A percentile compares a stretch with the other conserved stretches of the same genome.
Conservation (phyloP, 2,329 filamentous ascomycete genomes). For the Cryphonectria parasitica region DNA sequence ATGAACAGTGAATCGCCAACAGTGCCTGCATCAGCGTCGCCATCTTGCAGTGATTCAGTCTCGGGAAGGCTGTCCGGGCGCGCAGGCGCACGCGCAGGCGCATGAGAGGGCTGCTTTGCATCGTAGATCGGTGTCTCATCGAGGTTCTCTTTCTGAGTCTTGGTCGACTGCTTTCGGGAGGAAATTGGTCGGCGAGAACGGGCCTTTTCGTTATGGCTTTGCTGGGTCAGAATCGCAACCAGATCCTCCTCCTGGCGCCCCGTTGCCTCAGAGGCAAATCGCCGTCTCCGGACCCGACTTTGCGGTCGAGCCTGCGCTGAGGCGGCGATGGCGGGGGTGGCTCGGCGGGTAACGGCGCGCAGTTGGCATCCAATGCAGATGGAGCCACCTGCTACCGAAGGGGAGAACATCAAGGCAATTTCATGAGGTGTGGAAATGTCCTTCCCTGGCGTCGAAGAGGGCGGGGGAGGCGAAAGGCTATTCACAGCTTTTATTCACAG, state of each 20-base stretch:
- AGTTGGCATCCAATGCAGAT: slow-evolving; percentile 47
- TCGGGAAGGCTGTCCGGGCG: background rate
- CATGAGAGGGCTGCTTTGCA: background rate
- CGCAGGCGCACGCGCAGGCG: background rate
- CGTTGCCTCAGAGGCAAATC: slow-evolving; percentile 25
- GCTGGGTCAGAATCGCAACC: slow-evolving; percentile 1
- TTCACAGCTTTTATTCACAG: background rate
- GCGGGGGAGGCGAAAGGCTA: background rate
- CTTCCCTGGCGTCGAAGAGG: background rate
- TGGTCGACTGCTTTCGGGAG: background rate
- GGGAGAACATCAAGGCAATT: slow-evolving; percentile 40
- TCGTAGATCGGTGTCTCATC: background rate
- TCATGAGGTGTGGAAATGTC: slow-evolving; percentile 4
- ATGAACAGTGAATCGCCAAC: background rate
- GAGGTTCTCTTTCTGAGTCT: background rate
- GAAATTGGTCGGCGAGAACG: background rate
- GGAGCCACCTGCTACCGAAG: slow-evolving; percentile 38
- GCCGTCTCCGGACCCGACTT: slow-evolving; percentile 20
- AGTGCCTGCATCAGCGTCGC: background rate
- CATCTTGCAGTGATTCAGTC: background rate
- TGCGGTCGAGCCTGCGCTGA: slow-evolving; percentile 16
- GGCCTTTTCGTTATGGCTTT: background rate
- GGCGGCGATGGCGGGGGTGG: slow-evolving; percentile 28
- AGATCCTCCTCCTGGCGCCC: slow-evolving; percentile 11
- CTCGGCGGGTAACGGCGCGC: slow-evolving; percentile 37